Percentiles rank a stretch among this genome's conserved stretches.
phyloP scores from a whole-genome alignment of 305 asterid genomes.

The Fraxinus sp. region DNA sequence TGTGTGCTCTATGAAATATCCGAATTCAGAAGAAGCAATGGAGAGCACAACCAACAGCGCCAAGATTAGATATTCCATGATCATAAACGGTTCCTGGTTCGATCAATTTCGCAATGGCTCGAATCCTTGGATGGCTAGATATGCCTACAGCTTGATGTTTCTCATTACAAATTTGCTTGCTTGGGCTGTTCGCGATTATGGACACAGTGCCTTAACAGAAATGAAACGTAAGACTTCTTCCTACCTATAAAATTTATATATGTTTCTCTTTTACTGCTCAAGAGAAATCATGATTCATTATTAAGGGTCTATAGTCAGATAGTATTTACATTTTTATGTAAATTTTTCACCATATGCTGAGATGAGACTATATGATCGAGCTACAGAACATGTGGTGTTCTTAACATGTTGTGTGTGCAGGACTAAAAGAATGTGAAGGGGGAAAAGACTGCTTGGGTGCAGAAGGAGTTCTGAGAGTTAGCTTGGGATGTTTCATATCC shows the following conservation, averaged over 20 bases:
- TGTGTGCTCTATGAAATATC: constrained; percentile 24
- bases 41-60: constrained; percentile 26
- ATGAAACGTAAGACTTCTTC: constrained; percentile 37
- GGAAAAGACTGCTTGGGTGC: constrained; percentile 42
- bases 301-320: neutral
- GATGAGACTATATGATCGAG: neutral
- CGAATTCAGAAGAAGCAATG: constrained; percentile 29
- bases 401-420: constrained; percentile 26
- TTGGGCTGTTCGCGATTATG: constrained; percentile 60
- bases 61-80: constrained; percentile 32
- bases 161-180: constrained; percentile 46
- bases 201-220: constrained; percentile 33
- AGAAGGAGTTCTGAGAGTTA: constrained; percentile 47
- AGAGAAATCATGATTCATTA: neutral
- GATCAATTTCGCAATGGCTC: constrained; percentile 49
- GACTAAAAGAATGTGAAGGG: constrained; percentile 40
- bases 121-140: constrained; percentile 65
- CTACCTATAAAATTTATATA: neutral
- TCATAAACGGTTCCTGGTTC: constrained; percentile 48
- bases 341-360: neutral
- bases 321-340: neutral
- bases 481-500: constrained; percentile 51
- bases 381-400: neutral
- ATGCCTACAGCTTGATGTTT: constrained; percentile 46
- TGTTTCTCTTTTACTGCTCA: neutral